phyloP scores from a whole-genome alignment of 2,329 filamentous ascomycete species.

The Talaromyces islandicus region DNA sequence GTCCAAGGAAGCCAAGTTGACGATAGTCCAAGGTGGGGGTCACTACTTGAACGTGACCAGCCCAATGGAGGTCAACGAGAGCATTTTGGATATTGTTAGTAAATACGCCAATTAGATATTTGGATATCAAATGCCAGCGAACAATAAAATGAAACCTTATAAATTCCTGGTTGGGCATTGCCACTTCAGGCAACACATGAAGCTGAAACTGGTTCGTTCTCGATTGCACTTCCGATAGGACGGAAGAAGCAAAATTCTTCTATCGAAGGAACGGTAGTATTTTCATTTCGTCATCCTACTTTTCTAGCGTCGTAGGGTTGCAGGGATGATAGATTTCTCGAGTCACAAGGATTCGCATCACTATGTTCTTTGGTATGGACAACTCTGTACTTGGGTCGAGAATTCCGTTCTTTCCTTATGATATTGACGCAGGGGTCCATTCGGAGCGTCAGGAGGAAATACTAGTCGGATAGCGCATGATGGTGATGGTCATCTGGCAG shows the following conservation, averaged over 20 bases:
- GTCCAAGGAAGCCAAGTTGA: constrained; percentile 32
- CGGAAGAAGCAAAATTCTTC: background rate
- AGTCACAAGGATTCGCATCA: background rate
- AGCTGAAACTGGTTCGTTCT: background rate
- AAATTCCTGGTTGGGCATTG: background rate
- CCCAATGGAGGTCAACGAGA: constrained; percentile 37
- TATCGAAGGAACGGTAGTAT: background rate
- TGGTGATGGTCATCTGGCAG: background rate
- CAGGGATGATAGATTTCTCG: background rate
- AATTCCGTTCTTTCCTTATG: background rate
- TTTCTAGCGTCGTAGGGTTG: background rate
- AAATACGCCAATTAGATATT: constrained; percentile 16
- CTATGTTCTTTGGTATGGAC: background rate
- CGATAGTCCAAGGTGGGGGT: constrained; percentile 36
- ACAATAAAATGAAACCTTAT: background rate
- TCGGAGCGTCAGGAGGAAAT: background rate
- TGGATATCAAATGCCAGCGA: background rate
- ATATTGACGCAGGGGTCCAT: background rate
- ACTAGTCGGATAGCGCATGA: background rate
- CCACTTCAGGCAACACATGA: background rate
- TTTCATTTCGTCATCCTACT: background rate
- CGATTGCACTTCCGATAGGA: background rate
- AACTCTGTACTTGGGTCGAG: background rate
- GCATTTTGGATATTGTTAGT: constrained; percentile 33
- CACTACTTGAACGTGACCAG: constrained; percentile 42